Evolutionary conservation across 805 yeast genomes (phyloP), one percentile per base, ranked within the genome.

Genomic region (Yamadazyma sp.): DNA sequence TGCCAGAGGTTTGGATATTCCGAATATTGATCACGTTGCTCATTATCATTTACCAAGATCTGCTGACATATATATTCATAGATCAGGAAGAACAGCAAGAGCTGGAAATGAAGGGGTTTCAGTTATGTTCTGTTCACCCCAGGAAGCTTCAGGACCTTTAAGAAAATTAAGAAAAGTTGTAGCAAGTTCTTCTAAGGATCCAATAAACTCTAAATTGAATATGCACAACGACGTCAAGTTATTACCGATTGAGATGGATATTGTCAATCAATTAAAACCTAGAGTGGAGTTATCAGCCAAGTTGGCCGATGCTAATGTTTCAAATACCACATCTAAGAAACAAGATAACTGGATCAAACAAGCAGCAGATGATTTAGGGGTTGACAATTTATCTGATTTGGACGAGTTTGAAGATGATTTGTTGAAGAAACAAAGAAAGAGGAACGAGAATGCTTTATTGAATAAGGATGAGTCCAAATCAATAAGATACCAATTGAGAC

Each of bases 11-110:
- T 72, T 93, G 40, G 98, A 93, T 69, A 87, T 93, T 36, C 83
- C 95, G 2, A 76, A 75, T 30, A 89, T 93, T 33, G 82, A 88
- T 49, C 98, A 93, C 58, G 98, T 93, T 31, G 85, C 91, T 14
- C 98, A 93, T 59, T 93, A 91, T 54, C 97, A 93, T 60, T 70
- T 93, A 43, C 98, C 98, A 8, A 73, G 98, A 43, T 73, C 94
- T 11, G 97, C 97, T 0, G 98, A 93, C 53, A 80, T 87, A 33
- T 93, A 93, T 54, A 81, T 93, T 48, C 98, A 93, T 61, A 75
- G 98, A 58, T 86, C 96, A 1, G 98, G 98, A 42, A 80, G 98
- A 74, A 93, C 98, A n/a, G 98, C 95, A 0, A 82, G 98, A 69
- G 97, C 95, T 1, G 93, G 91, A 1, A 70, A 66, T 31, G 91